Base-by-base conservation (phyloP, 2,329 filamentous ascomycete genomes). In the Colletotrichum sidae region DNA sequence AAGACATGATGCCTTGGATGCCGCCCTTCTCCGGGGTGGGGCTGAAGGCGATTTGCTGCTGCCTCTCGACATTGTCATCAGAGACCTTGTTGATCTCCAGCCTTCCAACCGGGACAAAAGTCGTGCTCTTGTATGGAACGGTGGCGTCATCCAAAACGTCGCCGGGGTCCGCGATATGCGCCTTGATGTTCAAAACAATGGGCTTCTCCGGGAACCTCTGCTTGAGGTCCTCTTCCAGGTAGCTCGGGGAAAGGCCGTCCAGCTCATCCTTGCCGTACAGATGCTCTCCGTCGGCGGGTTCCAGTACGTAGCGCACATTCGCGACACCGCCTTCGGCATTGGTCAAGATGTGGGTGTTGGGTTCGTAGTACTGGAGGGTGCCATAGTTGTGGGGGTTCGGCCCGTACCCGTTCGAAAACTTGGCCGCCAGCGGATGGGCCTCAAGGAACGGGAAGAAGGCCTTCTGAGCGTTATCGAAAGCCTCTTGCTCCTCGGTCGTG, bases 31-130 rank as follows among this genome's bases (percentile, higher is more conserved):
- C 66, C 6, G 66, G 66, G 33, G 44, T 63, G 3, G 66, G 63
- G 25, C 66, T 68, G 54, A 68, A 68, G 1, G 66, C 63, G 45
- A 68, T 68, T 33, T 67, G 49, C 10, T 68, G 53, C 56, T 67
- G 63, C 35, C 39, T 42, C 35, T 53, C 53, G 6, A 8, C 58
- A 13, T 68, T 63, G 58, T 67, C 57, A 37, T 54, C 39, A 1
- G n/a, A 41, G 45, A 68, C 54, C 49, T 60, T 67, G 42, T 63
- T 56, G 13, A 68, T 55, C 9, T 57, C 54, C 39, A 67, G 47
- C 2, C n/a, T 62, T 6, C 66, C 63, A 7, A 68, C 49, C 3
- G 58, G 44, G 2, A 68, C 57, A 25, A 54, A 68, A 2, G 63
- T 68, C 1, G 51, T 59, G 45, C 66, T 68, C 58, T 62, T 63